Evolutionary conservation across 805 yeast species (phyloP), one percentile per base, ranked within the genome.

Genomic region (Trichomonascus vanleenenianus): DNA sequence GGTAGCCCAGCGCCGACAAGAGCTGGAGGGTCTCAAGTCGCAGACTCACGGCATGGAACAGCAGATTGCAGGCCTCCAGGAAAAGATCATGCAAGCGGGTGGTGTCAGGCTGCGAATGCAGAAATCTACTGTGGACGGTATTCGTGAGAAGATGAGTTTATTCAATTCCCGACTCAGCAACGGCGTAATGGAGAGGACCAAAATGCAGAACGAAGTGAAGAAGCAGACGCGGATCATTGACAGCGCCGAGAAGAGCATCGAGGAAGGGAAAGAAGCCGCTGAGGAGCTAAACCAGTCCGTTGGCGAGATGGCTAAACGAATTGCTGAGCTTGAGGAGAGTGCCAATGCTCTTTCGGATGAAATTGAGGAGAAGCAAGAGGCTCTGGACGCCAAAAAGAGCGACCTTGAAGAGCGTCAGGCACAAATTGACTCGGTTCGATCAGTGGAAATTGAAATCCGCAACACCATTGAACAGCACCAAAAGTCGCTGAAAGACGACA

Each of bases 31-130:
- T 2, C 60, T 88, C 6, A 72, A 77, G 56, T 65, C 66, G 2
- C 77, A 76, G 52, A 78, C 88, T 52, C 63, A 67, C 22, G 78
- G 73, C 30, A 62, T 76, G 36, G 85, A 78, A 58, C 57, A 62
- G 5, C 70, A 75, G 47, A 83, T 93, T 35, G 70, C 72, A 10
- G 70, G 55, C 0, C 65, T 89, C 2, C 89, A 87, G 53, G 85
- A 81, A 46, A 74, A 80, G 57, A 86, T 93, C 34, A 78, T 89
- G 85, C 81, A 84, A 42, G 82, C 86, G 44, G 99, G 99, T 44
- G 99, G 99, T 49, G 81, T 85, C 7, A 79, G 79, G 50, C 70
- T 93, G 51, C 78, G 85, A 46, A 62, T 84, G 49, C 96, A 88
- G 56, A 83, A 79, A 50, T 76, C 94, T 1, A 83, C 79, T 57